phyloP scores from a whole-genome alignment of 148 eudicot species.

The Vaccinium vitisidaea region DNA sequence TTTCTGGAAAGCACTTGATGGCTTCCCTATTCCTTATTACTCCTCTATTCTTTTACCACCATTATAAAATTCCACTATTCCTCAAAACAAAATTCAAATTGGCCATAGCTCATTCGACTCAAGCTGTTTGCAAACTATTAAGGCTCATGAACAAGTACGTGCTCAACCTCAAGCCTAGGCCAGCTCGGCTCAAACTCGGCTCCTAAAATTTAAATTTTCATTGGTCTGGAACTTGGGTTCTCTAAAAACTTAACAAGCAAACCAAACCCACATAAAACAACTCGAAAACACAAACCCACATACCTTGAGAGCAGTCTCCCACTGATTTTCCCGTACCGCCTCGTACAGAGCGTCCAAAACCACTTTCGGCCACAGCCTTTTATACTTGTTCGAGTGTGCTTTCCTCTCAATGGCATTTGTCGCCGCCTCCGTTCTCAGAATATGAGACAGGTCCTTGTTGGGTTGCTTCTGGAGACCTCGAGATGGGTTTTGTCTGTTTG shows the following conservation, averaged over 20 bases:
- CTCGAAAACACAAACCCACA: neutral
- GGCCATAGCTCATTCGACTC: too few species aligned
- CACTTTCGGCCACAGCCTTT: constrained; percentile 67
- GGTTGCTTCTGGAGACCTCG: constrained; percentile 40
- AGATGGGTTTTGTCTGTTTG: constrained; percentile 28
- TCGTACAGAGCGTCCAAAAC: constrained; percentile 73
- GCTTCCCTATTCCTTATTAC: too few species aligned
- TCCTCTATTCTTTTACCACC: neutral
- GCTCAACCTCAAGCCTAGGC: too few species aligned
- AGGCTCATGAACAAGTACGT: too few species aligned
- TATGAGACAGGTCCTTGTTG: constrained; percentile 58
- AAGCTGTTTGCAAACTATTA: too few species aligned
- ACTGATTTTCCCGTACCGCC: constrained; percentile 45
- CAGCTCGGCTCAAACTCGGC: too few species aligned
- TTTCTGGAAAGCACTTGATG: neutral
- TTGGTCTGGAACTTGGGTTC: too few species aligned
- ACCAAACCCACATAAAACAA: neutral
- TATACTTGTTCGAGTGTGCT: constrained; percentile 58
- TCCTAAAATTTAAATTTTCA: too few species aligned
- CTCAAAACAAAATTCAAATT: neutral
- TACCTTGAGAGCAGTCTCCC: constrained; percentile 89
- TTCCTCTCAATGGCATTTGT: constrained; percentile 59
- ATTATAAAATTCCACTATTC: neutral
- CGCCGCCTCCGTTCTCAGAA: constrained; percentile 75
- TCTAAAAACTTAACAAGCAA: neutral